A percentile compares a stretch with the other conserved stretches of the same genome.
phyloP scores from a whole-genome alignment of 108 stramenopile species.

The Nitzschia sp. region DNA sequence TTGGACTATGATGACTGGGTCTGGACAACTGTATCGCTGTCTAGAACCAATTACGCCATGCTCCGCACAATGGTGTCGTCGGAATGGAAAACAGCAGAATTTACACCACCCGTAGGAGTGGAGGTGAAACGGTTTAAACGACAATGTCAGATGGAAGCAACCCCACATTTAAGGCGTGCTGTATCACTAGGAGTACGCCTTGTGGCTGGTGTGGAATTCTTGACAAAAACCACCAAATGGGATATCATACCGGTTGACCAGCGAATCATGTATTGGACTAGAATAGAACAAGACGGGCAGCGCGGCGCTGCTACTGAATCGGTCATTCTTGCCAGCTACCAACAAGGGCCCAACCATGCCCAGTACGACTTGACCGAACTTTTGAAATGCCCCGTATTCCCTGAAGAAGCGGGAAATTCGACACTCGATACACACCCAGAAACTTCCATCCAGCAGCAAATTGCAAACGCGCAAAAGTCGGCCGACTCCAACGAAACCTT shows the following conservation, averaged over 20 bases:
- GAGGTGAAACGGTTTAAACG: conserved; percentile 48
- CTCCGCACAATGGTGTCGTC: conserved; percentile 32
- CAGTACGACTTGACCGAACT: conserved; percentile 28
- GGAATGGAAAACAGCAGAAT: conserved; percentile 27
- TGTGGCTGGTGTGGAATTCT: conserved; percentile 57
- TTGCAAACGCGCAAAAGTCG: conserved; percentile 35
- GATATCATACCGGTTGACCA: conserved; percentile 32
- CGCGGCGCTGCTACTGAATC: background rate
- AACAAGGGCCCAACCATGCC: conserved; percentile 58
- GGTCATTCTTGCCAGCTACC: conserved; percentile 42
- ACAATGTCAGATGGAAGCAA: conserved; percentile 38
- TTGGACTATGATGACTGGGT: conserved; percentile 42
- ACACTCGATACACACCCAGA: conserved; percentile 51
- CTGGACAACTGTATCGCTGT: conserved; percentile 43
- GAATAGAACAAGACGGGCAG: conserved; percentile 36
- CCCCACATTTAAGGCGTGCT: conserved; percentile 53
- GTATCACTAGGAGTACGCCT: conserved; percentile 65
- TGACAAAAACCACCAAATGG: conserved; percentile 13
- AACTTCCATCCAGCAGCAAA: conserved; percentile 43
- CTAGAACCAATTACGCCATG: conserved; percentile 66
- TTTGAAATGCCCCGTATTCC: conserved; percentile 64
- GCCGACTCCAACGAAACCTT: conserved; percentile 17
- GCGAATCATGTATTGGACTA: conserved; percentile 54
- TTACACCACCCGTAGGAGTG: conserved; percentile 17
- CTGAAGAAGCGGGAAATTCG: conserved; percentile 39